phyloP scores from a whole-genome alignment of 176 grass and related monocot genomes.

The Musa acuminata region DNA sequence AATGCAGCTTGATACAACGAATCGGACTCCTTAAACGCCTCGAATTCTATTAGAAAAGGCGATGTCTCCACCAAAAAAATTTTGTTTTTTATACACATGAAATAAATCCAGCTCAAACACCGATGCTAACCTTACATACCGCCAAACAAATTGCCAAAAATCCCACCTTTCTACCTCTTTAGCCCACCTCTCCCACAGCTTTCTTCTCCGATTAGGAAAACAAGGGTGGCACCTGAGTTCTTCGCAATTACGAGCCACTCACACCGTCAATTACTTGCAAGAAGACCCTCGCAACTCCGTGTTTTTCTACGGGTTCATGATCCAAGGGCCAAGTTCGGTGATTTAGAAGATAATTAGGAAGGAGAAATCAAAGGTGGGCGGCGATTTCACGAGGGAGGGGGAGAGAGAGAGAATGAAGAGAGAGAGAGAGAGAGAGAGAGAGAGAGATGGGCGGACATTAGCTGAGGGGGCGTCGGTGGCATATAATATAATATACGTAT shows the following conservation, averaged over 20 bases:
- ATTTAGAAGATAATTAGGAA: background rate
- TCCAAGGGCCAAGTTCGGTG: background rate
- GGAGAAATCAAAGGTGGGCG: background rate
- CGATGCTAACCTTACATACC: background rate
- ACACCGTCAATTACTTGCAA: background rate
- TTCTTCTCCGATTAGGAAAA: background rate
- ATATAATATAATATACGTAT: background rate
- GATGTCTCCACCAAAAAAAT: background rate
- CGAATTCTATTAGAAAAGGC: background rate
- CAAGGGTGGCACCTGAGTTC: background rate
- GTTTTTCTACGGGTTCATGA: background rate
- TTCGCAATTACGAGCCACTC: background rate
- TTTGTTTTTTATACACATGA: background rate
- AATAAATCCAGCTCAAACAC: background rate
- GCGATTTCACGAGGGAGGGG: background rate
- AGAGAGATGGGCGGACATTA: background rate
- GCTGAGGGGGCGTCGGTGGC: background rate
- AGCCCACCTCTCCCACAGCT: background rate
- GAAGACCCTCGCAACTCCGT: background rate
- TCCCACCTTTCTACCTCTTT: background rate
- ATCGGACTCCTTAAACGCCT: background rate
- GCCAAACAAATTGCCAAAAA: background rate
- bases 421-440: no score
- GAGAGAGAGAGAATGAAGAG: background rate
- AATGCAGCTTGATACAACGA: constrained; percentile 4